These are phyloP conservation scores for Clitocybe nebularis DNA, from an alignment of 1,284 basidiomycete genomes.

Conservation along the genomic window DNA sequence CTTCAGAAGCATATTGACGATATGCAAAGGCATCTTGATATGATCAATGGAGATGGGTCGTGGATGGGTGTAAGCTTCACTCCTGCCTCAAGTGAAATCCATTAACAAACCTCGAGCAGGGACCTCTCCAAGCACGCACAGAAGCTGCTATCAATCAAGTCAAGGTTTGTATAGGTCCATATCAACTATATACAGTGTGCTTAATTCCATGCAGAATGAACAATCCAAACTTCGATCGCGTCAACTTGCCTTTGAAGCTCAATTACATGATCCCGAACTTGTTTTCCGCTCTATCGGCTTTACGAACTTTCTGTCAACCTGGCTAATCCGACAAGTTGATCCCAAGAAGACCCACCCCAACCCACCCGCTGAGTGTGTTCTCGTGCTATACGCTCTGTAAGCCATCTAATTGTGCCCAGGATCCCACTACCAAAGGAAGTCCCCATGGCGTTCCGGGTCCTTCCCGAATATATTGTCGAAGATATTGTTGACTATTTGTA, in stretches of 20 bases:
- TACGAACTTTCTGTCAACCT: constrained; percentile 87
- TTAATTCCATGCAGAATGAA: constrained; percentile 44
- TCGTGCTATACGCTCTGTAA: too few relatives aligned
- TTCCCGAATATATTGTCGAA: constrained; percentile 95
- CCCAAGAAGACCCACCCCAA: constrained; percentile 78
- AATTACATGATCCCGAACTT: constrained; percentile 85
- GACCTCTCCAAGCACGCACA: constrained; percentile 63
- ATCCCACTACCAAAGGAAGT: constrained; percentile 86
- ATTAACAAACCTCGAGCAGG: constrained; percentile 33
- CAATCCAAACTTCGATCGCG: constrained; percentile 65
- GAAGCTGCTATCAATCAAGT: constrained; percentile 67
- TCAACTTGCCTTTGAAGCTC: constrained; percentile 80
- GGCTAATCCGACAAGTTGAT: constrained; percentile 93
- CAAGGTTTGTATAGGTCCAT: constrained; percentile 45
- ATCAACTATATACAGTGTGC: not conserved
- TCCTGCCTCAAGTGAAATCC: not conserved
- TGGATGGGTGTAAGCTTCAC: constrained; percentile 67
- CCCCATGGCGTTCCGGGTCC: constrained; percentile 79
- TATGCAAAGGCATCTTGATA: constrained; percentile 74
- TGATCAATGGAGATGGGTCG: constrained; percentile 70
- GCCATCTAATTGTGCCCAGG: too few relatives aligned
- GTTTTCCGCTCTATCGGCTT: constrained; percentile 80
- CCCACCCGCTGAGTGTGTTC: constrained; percentile 57
- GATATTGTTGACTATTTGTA: constrained; percentile 90
- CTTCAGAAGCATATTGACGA: constrained; percentile 75